Conservation (phyloP, 495 filamentous ascomycete genomes). For the Hypoxylon lienhwacheense region DNA sequence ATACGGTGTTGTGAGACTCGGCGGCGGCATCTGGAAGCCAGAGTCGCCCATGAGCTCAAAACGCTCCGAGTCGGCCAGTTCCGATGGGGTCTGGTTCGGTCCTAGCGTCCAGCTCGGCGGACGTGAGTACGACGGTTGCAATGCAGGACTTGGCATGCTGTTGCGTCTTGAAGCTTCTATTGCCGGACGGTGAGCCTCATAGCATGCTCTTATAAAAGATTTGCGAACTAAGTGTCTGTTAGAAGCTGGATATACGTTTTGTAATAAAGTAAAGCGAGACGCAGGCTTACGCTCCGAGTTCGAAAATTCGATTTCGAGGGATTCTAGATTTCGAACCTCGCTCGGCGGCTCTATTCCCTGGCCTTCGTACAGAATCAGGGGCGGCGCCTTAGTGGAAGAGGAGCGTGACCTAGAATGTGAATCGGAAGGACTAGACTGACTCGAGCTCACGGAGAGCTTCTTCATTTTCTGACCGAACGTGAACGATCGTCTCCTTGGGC, state of each 20-base stretch:
- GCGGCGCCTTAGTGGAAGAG: not conserved
- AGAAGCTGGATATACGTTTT: not conserved
- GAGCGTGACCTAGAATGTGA: slow-evolving; percentile 7
- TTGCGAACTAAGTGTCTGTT: slow-evolving; percentile 17
- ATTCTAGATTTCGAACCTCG: slow-evolving; percentile 15
- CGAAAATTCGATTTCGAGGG: slow-evolving; percentile 31
- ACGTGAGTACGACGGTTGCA: slow-evolving; percentile 3
- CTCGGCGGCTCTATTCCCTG: slow-evolving; percentile 16
- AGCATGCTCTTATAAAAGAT: slow-evolving; percentile 30
- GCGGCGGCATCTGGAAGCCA: slow-evolving; percentile 9
- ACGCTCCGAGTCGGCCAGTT: slow-evolving; percentile 1
- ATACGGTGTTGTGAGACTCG: slow-evolving; percentile 8
- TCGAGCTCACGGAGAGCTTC: slow-evolving; percentile 10
- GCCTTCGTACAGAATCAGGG: slow-evolving; percentile 7
- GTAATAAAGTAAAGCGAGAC: not conserved
- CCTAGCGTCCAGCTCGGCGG: slow-evolving; percentile 11
- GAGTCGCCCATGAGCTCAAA: slow-evolving; percentile 10
- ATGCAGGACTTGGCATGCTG: slow-evolving; percentile 5
- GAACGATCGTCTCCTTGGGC: slow-evolving; percentile 1
- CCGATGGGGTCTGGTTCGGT: not conserved
- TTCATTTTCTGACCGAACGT: slow-evolving; percentile 1
- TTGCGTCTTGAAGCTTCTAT: slow-evolving; percentile 2
- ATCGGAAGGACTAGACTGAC: not conserved
- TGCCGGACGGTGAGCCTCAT: slow-evolving; percentile 20
- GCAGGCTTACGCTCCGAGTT: slow-evolving; percentile 10